These are phyloP conservation scores for Amanita pallidorosea DNA, from an alignment of 768 basidiomycete species.

Conservation along the genomic window DNA sequence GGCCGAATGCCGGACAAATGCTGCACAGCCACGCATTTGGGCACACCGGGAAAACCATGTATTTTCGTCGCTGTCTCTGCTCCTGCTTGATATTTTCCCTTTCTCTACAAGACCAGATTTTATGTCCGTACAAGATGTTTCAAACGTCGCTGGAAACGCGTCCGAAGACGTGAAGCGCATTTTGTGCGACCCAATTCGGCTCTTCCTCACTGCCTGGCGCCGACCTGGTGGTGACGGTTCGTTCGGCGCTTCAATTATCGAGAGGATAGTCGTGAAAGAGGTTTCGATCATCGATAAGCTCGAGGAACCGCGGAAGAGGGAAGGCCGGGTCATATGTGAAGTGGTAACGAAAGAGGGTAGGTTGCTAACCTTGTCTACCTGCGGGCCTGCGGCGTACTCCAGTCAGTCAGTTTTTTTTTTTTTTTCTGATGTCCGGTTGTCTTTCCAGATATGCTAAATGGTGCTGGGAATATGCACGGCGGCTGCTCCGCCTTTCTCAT, in stretches of 20 bases:
- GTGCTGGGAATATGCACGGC: conserved; percentile 36
- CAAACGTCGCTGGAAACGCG: conserved; percentile 10
- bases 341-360: conserved; percentile 15
- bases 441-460: conserved; percentile 9
- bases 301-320: conserved; percentile 18
- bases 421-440: not conserved
- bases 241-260: conserved; percentile 12
- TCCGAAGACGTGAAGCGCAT: conserved; percentile 9
- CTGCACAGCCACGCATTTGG: no score
- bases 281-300: conserved; percentile 14
- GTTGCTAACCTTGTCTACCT: not conserved
- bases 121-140: not conserved
- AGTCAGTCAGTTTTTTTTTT: no score
- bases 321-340: conserved; percentile 19
- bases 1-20: no score
- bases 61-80: no score
- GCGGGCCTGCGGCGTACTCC: no score
- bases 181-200: not conserved
- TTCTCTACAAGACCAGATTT: not conserved
- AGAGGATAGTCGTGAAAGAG: conserved; percentile 11
- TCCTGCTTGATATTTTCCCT: not conserved
- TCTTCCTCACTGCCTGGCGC: not conserved
- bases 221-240: not conserved
- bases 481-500: conserved; percentile 45
- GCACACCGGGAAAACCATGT: no score